Conservation (phyloP, 345 rosid genomes). For the Gossypioides kirkii region DNA sequence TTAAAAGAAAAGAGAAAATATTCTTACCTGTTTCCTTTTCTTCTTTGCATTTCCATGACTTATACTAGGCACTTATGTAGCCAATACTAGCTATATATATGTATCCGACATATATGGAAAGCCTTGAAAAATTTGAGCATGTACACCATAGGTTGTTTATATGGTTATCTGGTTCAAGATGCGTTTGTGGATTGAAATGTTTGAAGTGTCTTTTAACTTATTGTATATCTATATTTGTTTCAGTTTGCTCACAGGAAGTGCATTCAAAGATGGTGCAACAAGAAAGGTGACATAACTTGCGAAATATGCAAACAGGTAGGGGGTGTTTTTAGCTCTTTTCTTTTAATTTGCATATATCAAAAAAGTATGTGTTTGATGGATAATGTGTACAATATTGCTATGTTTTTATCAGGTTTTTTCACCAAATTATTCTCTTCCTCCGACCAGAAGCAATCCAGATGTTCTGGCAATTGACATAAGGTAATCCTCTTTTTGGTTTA, state of each 20-base stretch:
- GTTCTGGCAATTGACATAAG: constrained; percentile 56
- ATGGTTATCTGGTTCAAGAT: not conserved
- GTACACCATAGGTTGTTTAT: not conserved
- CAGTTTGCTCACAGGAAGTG: constrained; percentile 74
- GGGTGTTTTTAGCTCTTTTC: not conserved
- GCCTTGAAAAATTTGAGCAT: too few species aligned
- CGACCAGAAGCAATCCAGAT: constrained; percentile 35
- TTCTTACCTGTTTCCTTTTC: not conserved
- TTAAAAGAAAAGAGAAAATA: not conserved
- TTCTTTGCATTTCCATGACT: not conserved
- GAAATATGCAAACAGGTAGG: constrained; percentile 62
- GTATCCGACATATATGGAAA: too few species aligned
- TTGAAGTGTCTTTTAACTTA: not conserved
- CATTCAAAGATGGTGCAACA: constrained; percentile 70
- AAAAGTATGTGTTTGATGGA: not conserved
- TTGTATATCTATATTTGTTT: not conserved
- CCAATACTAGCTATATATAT: not conserved
- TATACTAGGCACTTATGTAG: not conserved
- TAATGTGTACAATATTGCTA: not conserved
- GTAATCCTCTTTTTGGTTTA: constrained; percentile 20
- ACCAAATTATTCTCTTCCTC: constrained; percentile 56
- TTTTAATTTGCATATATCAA: not conserved
- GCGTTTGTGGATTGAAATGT: not conserved
- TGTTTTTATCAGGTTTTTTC: constrained; percentile 42
- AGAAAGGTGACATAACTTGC: constrained; percentile 59